Conservation (phyloP, 176 grass and related monocot genomes). For the Musa schizocarpa region DNA sequence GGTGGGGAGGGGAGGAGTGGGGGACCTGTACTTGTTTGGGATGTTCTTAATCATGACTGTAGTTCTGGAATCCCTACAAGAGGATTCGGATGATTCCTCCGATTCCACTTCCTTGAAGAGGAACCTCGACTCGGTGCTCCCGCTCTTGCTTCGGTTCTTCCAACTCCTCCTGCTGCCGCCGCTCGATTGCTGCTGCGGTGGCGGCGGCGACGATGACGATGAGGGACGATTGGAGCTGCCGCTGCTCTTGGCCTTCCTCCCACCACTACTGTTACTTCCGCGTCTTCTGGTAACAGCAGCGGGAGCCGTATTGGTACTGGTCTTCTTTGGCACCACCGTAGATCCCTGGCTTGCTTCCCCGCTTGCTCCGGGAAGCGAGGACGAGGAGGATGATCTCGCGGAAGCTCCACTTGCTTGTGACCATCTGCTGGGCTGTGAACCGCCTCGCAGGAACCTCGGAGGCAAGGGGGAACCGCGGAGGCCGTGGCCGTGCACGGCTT, state of each 20-base stretch:
- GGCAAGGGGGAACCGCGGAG: neutral
- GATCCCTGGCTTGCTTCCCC: neutral
- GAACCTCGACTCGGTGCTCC: conserved; percentile 49
- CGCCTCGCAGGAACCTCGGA: conserved; percentile 7
- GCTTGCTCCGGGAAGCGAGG: conserved; percentile 5
- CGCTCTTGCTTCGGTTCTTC: conserved; percentile 19
- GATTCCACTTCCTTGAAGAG: conserved; percentile 59
- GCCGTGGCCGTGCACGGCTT: neutral
- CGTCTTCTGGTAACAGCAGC: neutral
- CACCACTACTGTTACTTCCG: neutral
- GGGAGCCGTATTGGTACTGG: neutral
- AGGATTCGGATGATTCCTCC: conserved; percentile 15
- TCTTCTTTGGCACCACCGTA: conserved; percentile 28
- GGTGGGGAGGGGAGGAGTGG: neutral
- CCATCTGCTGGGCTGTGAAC: neutral
- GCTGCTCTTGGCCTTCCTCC: conserved; percentile 8
- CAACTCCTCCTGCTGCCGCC: conserved; percentile 24
- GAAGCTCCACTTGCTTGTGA: conserved; percentile 20
- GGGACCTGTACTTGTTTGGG: conserved; percentile 97
- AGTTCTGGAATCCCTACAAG: conserved; percentile 61
- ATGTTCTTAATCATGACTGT: conserved; percentile 99
- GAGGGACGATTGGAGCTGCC: conserved; percentile 26
- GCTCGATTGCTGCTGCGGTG: conserved; percentile 28
- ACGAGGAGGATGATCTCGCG: conserved; percentile 6
- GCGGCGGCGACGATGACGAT: neutral